Percentiles rank a stretch among this genome's conserved stretches.
Evolutionary conservation across 208 protist genomes (phyloP).

Genomic region (Wallacemonas collosoma): DNA sequence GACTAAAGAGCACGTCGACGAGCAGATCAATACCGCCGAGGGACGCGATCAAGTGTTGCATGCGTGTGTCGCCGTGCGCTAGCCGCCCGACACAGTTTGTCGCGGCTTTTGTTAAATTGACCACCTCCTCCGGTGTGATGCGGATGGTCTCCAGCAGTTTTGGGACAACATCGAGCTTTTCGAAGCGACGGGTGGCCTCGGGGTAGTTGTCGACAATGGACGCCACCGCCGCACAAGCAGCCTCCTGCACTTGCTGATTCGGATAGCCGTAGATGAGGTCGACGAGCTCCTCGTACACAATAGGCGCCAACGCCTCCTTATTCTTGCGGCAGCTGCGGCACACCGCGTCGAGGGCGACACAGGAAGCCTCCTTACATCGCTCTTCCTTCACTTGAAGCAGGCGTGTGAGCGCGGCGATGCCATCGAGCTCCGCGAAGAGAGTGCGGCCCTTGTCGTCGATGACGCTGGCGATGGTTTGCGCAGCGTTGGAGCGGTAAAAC

Average conservation of each 20-base stretch:
- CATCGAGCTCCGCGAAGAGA: conserved; percentile 57
- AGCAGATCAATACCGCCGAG: conserved; percentile 85
- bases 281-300: conserved; percentile 71
- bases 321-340: conserved; percentile 78
- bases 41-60: conserved; percentile 77
- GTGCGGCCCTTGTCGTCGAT: conserved; percentile 84
- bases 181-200: conserved; percentile 58
- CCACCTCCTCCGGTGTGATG: conserved; percentile 83
- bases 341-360: conserved; percentile 84
- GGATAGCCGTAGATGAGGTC: conserved; percentile 88
- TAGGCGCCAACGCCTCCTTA: conserved; percentile 52
- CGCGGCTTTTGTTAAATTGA: conserved; percentile 86
- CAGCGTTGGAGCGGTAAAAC: conserved; percentile 86
- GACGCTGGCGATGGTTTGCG: conserved; percentile 87
- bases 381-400: conserved; percentile 87
- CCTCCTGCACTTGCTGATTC: conserved; percentile 92
- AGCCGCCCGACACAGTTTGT: conserved; percentile 88
- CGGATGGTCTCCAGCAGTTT: conserved; percentile 89
- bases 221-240: conserved; percentile 83
- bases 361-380: conserved; percentile 90
- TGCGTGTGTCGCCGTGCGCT: conserved; percentile 77
- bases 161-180: conserved; percentile 73
- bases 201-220: conserved; percentile 79
- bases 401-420: conserved; percentile 68
- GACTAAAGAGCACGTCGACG: conserved; percentile 87